phyloP scores from a whole-genome alignment of 805 yeast genomes.

The Myxozyma udenii region DNA sequence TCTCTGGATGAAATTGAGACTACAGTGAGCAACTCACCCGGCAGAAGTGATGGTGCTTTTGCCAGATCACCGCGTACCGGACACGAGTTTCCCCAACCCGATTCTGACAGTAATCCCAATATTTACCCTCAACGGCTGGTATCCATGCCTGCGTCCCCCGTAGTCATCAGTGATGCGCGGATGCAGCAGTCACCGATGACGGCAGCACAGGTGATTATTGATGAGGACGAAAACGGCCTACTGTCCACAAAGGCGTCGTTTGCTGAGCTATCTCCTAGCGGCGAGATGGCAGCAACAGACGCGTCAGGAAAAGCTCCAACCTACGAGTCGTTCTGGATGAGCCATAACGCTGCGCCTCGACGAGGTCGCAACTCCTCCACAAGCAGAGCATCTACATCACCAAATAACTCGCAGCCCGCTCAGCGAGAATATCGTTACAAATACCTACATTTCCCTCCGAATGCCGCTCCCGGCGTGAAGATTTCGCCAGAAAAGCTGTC shows the following conservation, averaged over 20 bases:
- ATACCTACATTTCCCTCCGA: constrained; percentile 3
- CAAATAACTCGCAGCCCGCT: neutral
- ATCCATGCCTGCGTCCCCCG: neutral
- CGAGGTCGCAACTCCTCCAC: neutral
- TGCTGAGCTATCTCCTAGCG: neutral
- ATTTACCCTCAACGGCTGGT: neutral
- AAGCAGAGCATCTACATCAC: neutral
- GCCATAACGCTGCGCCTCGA: neutral
- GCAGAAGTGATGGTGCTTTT: neutral
- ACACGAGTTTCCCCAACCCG: neutral
- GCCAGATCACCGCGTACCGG: neutral
- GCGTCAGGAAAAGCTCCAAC: neutral
- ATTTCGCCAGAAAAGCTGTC: neutral
- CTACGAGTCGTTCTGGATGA: constrained; percentile 12
- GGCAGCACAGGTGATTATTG: constrained; percentile 8
- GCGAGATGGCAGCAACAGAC: neutral
- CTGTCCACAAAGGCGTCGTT: constrained; percentile 2
- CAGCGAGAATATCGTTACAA: neutral
- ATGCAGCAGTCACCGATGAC: neutral
- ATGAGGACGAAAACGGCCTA: constrained; percentile 7
- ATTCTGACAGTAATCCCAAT: neutral
- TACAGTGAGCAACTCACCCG: neutral
- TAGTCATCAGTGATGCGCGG: neutral
- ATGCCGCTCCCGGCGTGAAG: constrained; percentile 3
- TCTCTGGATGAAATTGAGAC: constrained; percentile 29